These are phyloP conservation scores for Boletellus deceptivus DNA, from an alignment of 1,284 basidiomycete species.

Conservation along the genomic window DNA sequence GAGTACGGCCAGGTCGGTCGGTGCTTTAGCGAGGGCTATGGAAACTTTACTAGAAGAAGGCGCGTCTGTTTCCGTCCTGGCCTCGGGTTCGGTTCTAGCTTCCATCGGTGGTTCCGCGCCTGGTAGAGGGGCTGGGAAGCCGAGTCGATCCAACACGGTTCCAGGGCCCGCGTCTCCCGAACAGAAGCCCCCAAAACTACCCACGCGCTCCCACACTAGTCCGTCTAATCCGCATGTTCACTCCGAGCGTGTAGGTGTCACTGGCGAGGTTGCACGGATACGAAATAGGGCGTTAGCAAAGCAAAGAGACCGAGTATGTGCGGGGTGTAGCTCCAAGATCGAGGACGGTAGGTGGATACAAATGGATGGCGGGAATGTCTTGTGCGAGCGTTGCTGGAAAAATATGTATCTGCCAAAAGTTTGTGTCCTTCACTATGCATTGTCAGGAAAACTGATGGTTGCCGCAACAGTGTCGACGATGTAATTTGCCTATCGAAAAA, in stretches of 20 bases:
- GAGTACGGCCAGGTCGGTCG: constrained; percentile 25
- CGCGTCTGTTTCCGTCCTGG: constrained; percentile 28
- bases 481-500: constrained; percentile 81
- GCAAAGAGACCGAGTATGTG: constrained; percentile 47
- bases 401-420: constrained; percentile 91
- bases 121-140: constrained; percentile 35
- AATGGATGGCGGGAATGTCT: constrained; percentile 70
- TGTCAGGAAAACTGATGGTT: constrained; percentile 3
- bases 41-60: constrained; percentile 50
- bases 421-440: constrained; percentile 17
- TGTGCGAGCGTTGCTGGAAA: constrained; percentile 91
- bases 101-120: constrained; percentile 31
- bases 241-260: constrained; percentile 28
- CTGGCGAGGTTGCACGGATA: constrained; percentile 26
- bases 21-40: constrained; percentile 46
- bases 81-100: constrained; percentile 31
- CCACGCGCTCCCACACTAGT: constrained; percentile 53
- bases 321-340: constrained; percentile 65
- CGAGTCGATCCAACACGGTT: constrained; percentile 45
- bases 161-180: constrained; percentile 43
- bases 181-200: constrained; percentile 48
- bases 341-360: constrained; percentile 79
- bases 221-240: constrained; percentile 38
- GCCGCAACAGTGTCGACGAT: constrained; percentile 70
- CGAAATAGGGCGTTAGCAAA: constrained; percentile 22